Conservation (phyloP, 345 rosid species). For the Brassica juncea region DNA sequence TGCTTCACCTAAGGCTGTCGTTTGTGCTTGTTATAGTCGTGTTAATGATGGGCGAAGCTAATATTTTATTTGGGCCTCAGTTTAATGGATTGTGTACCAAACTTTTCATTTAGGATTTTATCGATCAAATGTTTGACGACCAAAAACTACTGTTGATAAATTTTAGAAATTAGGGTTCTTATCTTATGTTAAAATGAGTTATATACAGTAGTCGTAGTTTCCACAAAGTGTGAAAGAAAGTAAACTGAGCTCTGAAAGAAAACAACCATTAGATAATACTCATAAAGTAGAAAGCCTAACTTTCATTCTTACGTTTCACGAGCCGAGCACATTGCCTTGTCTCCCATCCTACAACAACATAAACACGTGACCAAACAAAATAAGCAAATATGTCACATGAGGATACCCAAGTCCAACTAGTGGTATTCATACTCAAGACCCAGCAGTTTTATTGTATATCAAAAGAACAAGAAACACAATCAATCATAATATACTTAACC, state of each 20-base stretch:
- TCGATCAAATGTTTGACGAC: too few species aligned
- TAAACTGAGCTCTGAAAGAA: neutral
- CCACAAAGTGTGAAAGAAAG: neutral
- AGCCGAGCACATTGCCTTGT: constrained; percentile 24
- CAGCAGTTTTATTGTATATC: neutral
- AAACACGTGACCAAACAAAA: neutral
- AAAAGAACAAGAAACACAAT: neutral
- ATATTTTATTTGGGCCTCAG: too few species aligned
- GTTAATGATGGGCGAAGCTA: neutral
- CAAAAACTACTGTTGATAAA: neutral
- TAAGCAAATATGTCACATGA: neutral
- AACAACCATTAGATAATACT: neutral
- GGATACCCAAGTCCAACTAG: neutral
- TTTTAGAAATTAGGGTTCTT: neutral
- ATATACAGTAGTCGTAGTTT: neutral
- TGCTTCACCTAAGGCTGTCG: too few species aligned
- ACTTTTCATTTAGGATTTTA: neutral
- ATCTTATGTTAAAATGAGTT: neutral
- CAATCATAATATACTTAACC: neutral
- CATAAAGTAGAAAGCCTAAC: constrained; percentile 12
- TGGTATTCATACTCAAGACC: neutral
- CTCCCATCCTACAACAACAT: constrained; percentile 17
- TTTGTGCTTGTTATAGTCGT: too few species aligned
- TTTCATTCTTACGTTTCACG: constrained; percentile 9
- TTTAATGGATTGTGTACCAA: neutral